Evolutionary conservation across 257 asterid species (phyloP).

Genomic region (Scutellaria baicalensis): DNA sequence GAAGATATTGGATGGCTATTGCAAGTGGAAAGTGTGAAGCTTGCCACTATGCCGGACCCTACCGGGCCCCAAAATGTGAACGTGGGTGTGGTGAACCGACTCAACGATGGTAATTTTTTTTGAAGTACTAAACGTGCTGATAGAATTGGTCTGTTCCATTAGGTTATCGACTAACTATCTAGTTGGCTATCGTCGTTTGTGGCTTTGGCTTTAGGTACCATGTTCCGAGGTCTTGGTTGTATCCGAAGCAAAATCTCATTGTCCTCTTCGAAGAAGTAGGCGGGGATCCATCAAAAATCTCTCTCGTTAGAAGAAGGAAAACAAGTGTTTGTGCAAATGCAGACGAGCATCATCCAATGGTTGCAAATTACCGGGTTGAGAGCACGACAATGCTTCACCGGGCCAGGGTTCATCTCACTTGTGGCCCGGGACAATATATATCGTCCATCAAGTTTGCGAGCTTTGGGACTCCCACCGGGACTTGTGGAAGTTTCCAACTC

Average conservation of each 20-base stretch:
- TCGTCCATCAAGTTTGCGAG: conserved; percentile 50
- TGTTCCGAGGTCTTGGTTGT: conserved; percentile 88
- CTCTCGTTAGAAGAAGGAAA: conserved; percentile 48
- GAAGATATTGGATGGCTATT: conserved; percentile 73
- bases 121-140: conserved; percentile 45
- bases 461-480: conserved; percentile 50
- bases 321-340: conserved; percentile 26
- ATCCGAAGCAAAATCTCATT: conserved; percentile 54
- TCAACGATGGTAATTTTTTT: conserved; percentile 85
- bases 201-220: conserved; percentile 76
- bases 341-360: conserved; percentile 29
- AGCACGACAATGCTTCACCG: conserved; percentile 27
- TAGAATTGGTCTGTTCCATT: conserved; percentile 62
- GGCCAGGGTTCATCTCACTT: conserved; percentile 34
- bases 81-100: conserved; percentile 91
- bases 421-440: conserved; percentile 38
- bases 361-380: conserved; percentile 28
- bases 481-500: conserved; percentile 34
- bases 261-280: conserved; percentile 86
- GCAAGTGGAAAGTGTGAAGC: conserved; percentile 64
- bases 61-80: conserved; percentile 57
- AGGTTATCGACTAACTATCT: conserved; percentile 44
- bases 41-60: conserved; percentile 71
- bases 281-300: conserved; percentile 83
- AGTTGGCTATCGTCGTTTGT: background rate